These are phyloP conservation scores for Xeromyces bisporus DNA, from an alignment of 495 filamentous ascomycete species.

Conservation along the genomic window DNA sequence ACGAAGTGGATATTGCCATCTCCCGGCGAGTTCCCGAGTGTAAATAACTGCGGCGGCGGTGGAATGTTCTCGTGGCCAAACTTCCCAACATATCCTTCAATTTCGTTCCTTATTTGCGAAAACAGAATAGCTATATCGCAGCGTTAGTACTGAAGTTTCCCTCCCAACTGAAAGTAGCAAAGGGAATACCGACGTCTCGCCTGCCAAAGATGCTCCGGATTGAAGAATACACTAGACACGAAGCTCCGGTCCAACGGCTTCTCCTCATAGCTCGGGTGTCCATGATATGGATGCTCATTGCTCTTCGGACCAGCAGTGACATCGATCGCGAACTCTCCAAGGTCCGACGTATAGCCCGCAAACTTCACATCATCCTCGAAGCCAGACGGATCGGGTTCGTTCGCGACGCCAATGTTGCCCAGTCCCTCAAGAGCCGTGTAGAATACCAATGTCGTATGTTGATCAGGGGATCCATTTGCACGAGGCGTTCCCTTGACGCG, in stretches of 20 bases:
- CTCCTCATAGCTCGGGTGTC: constrained; percentile 47
- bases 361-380: constrained; percentile 60
- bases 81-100: constrained; percentile 49
- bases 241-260: constrained; percentile 63
- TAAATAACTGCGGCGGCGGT: constrained; percentile 75
- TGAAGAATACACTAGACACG: constrained; percentile 52
- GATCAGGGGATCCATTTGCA: constrained; percentile 42
- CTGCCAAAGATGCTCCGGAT: constrained; percentile 66
- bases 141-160: background rate
- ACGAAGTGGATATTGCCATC: constrained; percentile 73
- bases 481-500: constrained; percentile 69
- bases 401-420: constrained; percentile 43
- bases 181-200: constrained; percentile 39
- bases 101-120: constrained; percentile 54
- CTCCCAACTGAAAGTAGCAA: background rate
- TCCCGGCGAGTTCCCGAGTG: constrained; percentile 49
- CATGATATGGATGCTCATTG: constrained; percentile 43
- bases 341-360: constrained; percentile 48
- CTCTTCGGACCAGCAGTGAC: constrained; percentile 50
- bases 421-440: constrained; percentile 67
- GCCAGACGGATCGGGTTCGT: constrained; percentile 37
- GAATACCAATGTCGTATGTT: constrained; percentile 65
- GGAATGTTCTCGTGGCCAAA: constrained; percentile 57
- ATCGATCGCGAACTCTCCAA: constrained; percentile 75
- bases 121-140: constrained; percentile 42